phyloP scores from a whole-genome alignment of 805 yeast genomes.

The Nakazawaea molendinolei region DNA sequence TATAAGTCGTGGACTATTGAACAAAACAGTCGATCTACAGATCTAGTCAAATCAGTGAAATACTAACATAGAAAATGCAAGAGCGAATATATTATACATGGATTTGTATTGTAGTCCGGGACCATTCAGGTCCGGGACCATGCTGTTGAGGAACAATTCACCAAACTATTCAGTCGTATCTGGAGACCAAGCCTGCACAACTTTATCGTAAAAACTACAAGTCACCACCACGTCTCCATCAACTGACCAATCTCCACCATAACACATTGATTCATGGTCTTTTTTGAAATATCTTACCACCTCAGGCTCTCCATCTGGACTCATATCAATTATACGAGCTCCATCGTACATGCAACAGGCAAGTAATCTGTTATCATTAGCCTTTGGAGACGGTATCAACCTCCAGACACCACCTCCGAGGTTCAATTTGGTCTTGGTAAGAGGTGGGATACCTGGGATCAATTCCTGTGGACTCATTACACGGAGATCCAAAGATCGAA shows the following conservation, averaged over 20 bases:
- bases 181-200: conserved; percentile 66
- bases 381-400: conserved; percentile 52
- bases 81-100: too few species aligned
- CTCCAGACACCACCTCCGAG: conserved; percentile 97
- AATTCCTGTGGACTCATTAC: conserved; percentile 34
- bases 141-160: too few species aligned
- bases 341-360: conserved; percentile 97
- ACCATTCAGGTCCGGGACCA: too few species aligned
- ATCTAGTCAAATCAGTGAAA: too few species aligned
- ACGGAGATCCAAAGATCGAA: conserved; percentile 66
- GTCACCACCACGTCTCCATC: conserved; percentile 52
- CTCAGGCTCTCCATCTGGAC: conserved; percentile 17
- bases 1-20: too few species aligned
- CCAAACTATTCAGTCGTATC: too few species aligned
- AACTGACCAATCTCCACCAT: conserved; percentile 85
- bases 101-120: too few species aligned
- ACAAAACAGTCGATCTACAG: too few species aligned
- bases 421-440: conserved; percentile 33
- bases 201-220: conserved; percentile 87
- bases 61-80: too few species aligned
- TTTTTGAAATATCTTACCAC: conserved; percentile 44
- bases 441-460: conserved; percentile 48
- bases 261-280: conserved; percentile 88
- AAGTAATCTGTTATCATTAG: conserved; percentile 42
- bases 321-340: conserved; percentile 56